These are phyloP conservation scores for Pleurotus tuoliensis DNA, from an alignment of 768 basidiomycete species.

Conservation along the genomic window DNA sequence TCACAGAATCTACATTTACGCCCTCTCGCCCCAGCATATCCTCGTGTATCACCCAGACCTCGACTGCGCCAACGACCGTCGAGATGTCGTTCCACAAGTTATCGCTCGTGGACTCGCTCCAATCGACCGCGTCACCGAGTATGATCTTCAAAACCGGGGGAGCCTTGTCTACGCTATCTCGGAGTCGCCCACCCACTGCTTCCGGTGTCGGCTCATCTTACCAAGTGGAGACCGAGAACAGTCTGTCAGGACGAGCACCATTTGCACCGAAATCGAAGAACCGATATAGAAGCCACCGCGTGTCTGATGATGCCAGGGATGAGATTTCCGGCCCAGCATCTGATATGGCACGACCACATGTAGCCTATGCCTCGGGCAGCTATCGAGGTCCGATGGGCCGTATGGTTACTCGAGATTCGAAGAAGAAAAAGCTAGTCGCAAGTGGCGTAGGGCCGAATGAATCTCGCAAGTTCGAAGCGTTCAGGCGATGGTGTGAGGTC, in stretches of 20 bases:
- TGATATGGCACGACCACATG: slow-evolving; percentile 25
- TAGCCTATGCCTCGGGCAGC: slow-evolving; percentile 27
- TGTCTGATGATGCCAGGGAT: neutral
- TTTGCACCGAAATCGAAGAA: slow-evolving; percentile 14
- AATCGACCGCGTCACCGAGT: slow-evolving; percentile 17
- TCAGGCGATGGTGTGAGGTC: slow-evolving; percentile 77
- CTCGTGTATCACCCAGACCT: slow-evolving; percentile 53
- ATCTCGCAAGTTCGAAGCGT: slow-evolving; percentile 57
- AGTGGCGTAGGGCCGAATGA: slow-evolving; percentile 66
- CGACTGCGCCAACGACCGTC: slow-evolving; percentile 42
- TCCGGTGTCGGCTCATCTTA: slow-evolving; percentile 11
- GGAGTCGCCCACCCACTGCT: slow-evolving; percentile 14
- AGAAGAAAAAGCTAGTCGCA: slow-evolving; percentile 64
- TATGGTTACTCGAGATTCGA: slow-evolving; percentile 38
- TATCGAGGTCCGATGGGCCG: slow-evolving; percentile 26
- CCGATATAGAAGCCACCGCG: slow-evolving; percentile 8
- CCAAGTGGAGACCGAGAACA: slow-evolving; percentile 5
- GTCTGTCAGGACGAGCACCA: slow-evolving; percentile 13
- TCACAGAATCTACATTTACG: slow-evolving; percentile 34
- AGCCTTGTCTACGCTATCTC: slow-evolving; percentile 3
- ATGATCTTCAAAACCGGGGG: slow-evolving; percentile 1
- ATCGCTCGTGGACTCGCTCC: slow-evolving; percentile 38
- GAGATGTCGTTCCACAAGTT: slow-evolving; percentile 38
- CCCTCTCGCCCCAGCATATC: slow-evolving; percentile 58
- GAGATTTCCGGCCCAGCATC: neutral